Conservation (phyloP, 345 rosid genomes). For the Rhizophora apiculata region DNA sequence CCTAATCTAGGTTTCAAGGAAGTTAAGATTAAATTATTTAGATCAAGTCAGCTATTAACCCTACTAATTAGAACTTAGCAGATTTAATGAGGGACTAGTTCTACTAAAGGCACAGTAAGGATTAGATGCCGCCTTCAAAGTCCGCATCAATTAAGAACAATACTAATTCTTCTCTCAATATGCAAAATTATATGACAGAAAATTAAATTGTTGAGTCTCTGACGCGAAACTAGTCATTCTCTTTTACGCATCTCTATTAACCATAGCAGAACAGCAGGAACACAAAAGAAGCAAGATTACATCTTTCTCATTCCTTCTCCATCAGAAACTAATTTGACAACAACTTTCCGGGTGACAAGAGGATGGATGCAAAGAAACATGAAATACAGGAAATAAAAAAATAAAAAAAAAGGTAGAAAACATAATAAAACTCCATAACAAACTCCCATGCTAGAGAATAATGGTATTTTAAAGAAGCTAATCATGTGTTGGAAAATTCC, state of each 20-base stretch:
- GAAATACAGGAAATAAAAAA: neutral
- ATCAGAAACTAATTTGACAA: neutral
- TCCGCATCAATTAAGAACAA: too few species aligned
- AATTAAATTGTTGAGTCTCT: neutral
- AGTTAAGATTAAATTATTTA: too few species aligned
- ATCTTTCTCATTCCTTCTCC: neutral
- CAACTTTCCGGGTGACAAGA: neutral
- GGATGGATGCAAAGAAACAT: too few species aligned
- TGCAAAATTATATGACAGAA: neutral
- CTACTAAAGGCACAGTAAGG: too few species aligned
- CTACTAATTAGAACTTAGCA: too few species aligned
- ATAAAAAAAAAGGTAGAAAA: neutral
- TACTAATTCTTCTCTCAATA: too few species aligned
- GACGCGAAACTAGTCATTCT: neutral
- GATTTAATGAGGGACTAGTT: too few species aligned
- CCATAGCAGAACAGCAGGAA: neutral
- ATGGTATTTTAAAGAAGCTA: neutral
- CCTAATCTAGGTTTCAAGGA: too few species aligned
- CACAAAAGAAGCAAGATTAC: too few species aligned
- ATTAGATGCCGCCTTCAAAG: too few species aligned
- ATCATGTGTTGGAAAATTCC: neutral
- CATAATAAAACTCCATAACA: neutral
- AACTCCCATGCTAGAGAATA: neutral
- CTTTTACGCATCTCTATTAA: neutral
- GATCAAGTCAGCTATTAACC: too few species aligned